phyloP scores from a whole-genome alignment of 169 alveolate genomes.

The Toxoplasma gondii region DNA sequence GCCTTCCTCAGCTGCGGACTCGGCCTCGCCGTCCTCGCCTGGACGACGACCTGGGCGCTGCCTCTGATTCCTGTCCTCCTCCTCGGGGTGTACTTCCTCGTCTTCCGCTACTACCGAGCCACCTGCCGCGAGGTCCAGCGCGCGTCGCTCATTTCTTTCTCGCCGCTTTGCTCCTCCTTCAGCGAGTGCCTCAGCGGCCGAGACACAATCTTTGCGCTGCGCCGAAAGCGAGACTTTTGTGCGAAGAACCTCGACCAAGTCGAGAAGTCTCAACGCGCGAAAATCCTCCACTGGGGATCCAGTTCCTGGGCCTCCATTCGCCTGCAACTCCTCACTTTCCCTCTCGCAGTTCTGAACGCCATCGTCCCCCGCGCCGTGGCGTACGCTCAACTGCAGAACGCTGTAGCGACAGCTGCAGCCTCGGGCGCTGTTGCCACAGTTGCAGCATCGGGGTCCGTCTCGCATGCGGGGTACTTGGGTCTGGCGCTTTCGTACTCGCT shows the following conservation, averaged over 20 bases:
- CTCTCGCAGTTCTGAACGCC: conserved; percentile 64
- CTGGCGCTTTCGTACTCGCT: conserved; percentile 73
- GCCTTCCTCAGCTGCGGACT: conserved; percentile 68
- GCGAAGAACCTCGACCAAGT: conserved; percentile 15
- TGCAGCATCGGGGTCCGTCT: background rate
- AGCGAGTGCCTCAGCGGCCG: conserved; percentile 53
- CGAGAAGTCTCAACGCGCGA: conserved; percentile 54
- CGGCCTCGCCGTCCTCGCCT: conserved; percentile 59
- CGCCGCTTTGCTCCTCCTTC: conserved; percentile 59
- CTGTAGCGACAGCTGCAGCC: background rate
- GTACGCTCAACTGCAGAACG: conserved; percentile 11
- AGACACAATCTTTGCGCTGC: conserved; percentile 35
- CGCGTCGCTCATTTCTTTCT: conserved; percentile 63
- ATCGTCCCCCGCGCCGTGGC: conserved; percentile 44
- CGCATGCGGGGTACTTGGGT: conserved; percentile 71
- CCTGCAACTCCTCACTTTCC: conserved; percentile 73
- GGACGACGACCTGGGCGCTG: conserved; percentile 64
- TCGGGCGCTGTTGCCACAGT: background rate
- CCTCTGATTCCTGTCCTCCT: conserved; percentile 71
- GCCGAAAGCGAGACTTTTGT: background rate
- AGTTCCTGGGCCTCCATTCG: conserved; percentile 74
- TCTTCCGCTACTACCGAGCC: conserved; percentile 73
- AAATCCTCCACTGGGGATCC: conserved; percentile 58
- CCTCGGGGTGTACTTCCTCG: conserved; percentile 60
- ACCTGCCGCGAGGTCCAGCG: conserved; percentile 75